Conservation (phyloP, 176 grass and related monocot species). For the Poa annua region DNA sequence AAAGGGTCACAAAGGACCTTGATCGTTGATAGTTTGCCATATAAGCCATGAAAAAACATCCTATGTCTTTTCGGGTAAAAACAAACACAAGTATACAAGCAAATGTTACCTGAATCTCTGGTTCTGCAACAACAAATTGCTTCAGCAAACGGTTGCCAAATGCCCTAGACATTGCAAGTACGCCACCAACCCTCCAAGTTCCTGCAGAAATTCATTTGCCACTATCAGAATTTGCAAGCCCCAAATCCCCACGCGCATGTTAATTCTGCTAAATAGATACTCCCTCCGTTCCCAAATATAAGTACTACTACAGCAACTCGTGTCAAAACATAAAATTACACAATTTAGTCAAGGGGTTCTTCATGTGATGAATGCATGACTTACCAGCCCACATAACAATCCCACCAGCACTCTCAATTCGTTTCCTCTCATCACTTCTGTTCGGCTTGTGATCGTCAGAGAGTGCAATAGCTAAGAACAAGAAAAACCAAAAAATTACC, state of each 20-base stretch:
- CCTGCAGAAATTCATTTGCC: constrained; percentile 50
- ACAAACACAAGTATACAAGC: background rate
- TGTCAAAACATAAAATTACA: constrained; percentile 12
- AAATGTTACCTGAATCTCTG: constrained; percentile 84
- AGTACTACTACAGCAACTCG: background rate
- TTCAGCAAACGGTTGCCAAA: constrained; percentile 97
- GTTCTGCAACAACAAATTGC: constrained; percentile 92
- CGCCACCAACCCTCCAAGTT: constrained; percentile 96
- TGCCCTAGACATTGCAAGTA: constrained; percentile 97
- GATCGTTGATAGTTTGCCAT: background rate
- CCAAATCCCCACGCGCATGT: background rate
- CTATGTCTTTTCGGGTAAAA: background rate
- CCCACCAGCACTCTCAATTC: constrained; percentile 92
- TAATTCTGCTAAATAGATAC: background rate
- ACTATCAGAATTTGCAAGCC: constrained; percentile 16
- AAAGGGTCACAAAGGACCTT: background rate
- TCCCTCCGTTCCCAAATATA: too few species aligned
- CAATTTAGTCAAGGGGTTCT: background rate
- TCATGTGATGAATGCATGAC: background rate
- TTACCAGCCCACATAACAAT: constrained; percentile 97
- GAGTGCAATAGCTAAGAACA: constrained; percentile 73
- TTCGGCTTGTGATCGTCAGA: constrained; percentile 98
- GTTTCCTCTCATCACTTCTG: constrained; percentile 90
- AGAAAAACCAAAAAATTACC: constrained; percentile 32
- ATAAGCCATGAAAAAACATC: constrained; percentile 7